phyloP scores from a whole-genome alignment of 176 grass and related monocot genomes.

The Stipa capillata region DNA sequence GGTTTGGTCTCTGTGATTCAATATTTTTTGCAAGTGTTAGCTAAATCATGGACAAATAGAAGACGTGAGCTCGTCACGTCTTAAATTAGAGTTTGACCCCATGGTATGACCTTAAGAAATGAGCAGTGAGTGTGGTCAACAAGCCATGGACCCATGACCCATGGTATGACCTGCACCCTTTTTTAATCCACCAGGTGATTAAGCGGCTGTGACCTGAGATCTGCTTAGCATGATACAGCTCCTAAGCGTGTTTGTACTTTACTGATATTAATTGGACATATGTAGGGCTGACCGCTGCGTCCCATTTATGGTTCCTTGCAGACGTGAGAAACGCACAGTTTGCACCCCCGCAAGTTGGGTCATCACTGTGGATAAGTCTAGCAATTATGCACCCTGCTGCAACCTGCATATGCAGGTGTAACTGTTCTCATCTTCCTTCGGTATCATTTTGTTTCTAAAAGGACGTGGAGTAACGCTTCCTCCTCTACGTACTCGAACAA shows the following conservation, averaged over 20 bases:
- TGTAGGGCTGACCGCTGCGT: background rate
- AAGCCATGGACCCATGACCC: background rate
- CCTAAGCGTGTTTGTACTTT: background rate
- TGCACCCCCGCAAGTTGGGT: background rate
- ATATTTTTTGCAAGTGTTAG: too few relatives aligned
- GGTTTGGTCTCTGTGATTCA: too few relatives aligned
- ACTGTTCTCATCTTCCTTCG: background rate
- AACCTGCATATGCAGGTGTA: background rate
- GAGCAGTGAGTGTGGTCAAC: background rate
- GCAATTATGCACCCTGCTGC: background rate
- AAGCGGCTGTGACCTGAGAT: background rate
- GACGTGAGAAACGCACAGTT: background rate
- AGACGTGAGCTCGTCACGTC: too few relatives aligned
- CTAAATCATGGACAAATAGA: too few relatives aligned
- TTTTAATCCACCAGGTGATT: background rate
- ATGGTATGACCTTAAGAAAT: background rate
- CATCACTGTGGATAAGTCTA: background rate
- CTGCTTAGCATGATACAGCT: background rate
- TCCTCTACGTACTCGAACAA: background rate
- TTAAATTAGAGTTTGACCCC: background rate
- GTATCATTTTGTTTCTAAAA: background rate
- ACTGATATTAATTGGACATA: background rate
- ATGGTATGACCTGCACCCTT: background rate
- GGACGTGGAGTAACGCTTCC: background rate
- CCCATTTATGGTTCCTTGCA: background rate